Base-by-base conservation (phyloP, 768 basidiomycete genomes). In the Mycena albidolilacea region DNA sequence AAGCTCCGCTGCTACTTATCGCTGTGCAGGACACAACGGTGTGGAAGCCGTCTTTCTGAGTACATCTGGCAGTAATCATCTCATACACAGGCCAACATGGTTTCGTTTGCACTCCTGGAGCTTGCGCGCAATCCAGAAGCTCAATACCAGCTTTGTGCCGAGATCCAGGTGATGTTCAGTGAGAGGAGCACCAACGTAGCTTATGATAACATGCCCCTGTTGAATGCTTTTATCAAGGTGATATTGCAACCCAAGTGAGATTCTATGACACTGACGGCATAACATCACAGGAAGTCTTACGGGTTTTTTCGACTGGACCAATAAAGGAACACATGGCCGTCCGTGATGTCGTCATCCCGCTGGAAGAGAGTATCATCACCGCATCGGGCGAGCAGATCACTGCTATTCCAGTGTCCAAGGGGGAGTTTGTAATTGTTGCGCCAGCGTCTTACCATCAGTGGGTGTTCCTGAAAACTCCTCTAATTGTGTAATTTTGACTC, bases 71-170 rank as follows among this genome's bases (percentile, higher is more conserved):
- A 55, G 67, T 69, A 50, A 30, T 2, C 4, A 37, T 39, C 67
- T 60, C 39, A 70, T 23, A 15, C 38, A 15, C 48, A 71, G 55
- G 78, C 87, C 8, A 83, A 81, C 69, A 78, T 84, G 5, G 44
- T 86, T 43, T 78, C 79, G 55, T 90, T 87, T 85, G 80, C 82
- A 4, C 77, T 90, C 7, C 82, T 87, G 71, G 84, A 86, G 59
- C 83, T 91, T 15, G 82, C 87, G 6, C 82, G 79, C 55, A 76
- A 85, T 64, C 86, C 85, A 0, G 80, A 84, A 4, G 74, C 85
- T 8, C 90, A 91, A 76, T 79, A 78, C 5, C 81, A 81, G 64
- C 83, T 91, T 9, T 84, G 90, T 38, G 78, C 80, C 0, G 90
- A 90, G 77, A 78, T 87, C 12, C 67, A 39, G 59, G 19, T 38